These are phyloP conservation scores for Chrysochromulina tobinii DNA, from an alignment of 78 protist species.

Conservation along the genomic window DNA sequence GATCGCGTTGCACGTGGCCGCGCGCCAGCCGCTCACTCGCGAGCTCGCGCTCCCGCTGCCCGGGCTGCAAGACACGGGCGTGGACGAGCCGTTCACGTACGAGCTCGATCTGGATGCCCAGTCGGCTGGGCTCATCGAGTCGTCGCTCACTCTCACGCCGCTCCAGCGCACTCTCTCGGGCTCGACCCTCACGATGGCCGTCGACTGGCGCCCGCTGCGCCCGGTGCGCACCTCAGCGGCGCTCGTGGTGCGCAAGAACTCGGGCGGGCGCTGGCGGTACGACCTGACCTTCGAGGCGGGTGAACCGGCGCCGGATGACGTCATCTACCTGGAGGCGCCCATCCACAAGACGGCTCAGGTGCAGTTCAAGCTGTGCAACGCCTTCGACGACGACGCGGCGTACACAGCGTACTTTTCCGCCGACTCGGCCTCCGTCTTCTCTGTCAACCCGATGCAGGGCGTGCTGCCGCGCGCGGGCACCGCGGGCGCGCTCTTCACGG, in stretches of 20 bases:
- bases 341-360: not conserved
- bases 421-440: conserved; percentile 34
- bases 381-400: not conserved
- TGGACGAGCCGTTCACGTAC: not conserved
- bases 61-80: not conserved
- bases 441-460: conserved; percentile 30
- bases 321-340: conserved; percentile 21
- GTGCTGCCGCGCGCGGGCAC: not conserved
- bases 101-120: not conserved
- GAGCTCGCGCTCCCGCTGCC: not conserved
- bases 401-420: conserved; percentile 38
- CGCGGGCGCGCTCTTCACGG: conserved; percentile 7
- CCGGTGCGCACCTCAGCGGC: not conserved
- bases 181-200: not conserved
- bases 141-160: not conserved
- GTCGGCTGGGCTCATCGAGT: not conserved
- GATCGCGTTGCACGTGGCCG: not conserved
- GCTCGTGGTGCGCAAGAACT: not conserved
- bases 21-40: conserved; percentile 11
- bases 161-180: not conserved
- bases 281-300: conserved; percentile 7
- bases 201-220: conserved; percentile 7
- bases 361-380: conserved; percentile 18
- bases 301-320: conserved; percentile 31
- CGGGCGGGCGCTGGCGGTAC: conserved; percentile 49